These are phyloP conservation scores for Emergomyces africanus DNA, from an alignment of 2,329 filamentous ascomycete species.

Conservation along the genomic window DNA sequence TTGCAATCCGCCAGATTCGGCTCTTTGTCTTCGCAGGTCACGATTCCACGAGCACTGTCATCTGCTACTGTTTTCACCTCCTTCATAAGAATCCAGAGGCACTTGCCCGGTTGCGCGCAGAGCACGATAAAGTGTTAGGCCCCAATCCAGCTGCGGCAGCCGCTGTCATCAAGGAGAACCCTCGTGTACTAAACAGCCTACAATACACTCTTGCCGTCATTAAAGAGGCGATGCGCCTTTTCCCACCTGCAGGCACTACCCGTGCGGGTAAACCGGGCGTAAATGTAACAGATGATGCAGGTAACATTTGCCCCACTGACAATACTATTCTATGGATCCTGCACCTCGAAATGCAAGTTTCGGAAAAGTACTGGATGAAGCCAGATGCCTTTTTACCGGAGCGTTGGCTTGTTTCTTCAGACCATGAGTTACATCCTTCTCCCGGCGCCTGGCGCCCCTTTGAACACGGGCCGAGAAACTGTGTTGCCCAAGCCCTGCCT, in stretches of 20 bases:
- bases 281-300: not conserved
- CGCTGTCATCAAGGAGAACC: slow-evolving; percentile 28
- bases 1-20: slow-evolving; percentile 16
- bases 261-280: not conserved
- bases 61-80: slow-evolving; percentile 26
- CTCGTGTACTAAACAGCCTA: slow-evolving; percentile 38
- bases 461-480: not conserved
- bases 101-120: slow-evolving; percentile 30
- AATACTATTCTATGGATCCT: not conserved
- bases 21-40: slow-evolving; percentile 24
- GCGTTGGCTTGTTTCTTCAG: not conserved
- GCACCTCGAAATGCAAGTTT: not conserved
- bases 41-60: slow-evolving; percentile 20
- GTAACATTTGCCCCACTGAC: not conserved
- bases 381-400: not conserved
- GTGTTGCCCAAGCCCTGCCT: not conserved
- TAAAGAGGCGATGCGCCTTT: slow-evolving; percentile 44
- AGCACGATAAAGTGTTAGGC: slow-evolving; percentile 43
- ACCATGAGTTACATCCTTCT: not conserved
- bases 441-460: not conserved
- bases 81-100: slow-evolving; percentile 24
- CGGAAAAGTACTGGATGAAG: not conserved
- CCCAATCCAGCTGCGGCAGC: slow-evolving; percentile 25
- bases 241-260: slow-evolving; percentile 24
- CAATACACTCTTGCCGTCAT: slow-evolving; percentile 42